phyloP scores from a whole-genome alignment of 2,329 filamentous ascomycete species.

The Lachnum nothofagi region DNA sequence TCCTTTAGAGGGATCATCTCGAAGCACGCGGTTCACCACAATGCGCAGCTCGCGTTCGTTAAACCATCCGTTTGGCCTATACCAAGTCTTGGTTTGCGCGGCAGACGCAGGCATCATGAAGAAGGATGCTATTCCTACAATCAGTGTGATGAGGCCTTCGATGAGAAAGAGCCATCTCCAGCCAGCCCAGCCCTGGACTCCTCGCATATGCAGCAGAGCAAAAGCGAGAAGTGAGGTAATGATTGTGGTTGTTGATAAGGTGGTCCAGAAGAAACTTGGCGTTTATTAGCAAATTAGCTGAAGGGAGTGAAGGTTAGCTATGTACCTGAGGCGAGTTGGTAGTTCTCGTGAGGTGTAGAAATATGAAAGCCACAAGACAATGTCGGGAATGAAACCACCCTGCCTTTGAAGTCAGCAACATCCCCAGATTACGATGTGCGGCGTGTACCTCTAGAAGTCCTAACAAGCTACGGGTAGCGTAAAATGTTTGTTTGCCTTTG shows the following conservation, averaged over 20 bases:
- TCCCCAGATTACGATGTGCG: slow-evolving; percentile 24
- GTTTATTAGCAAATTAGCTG: neutral
- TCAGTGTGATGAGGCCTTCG: slow-evolving; percentile 50
- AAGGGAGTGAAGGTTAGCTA: neutral
- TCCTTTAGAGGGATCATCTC: slow-evolving; percentile 47
- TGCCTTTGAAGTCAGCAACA: slow-evolving; percentile 22
- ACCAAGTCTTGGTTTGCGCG: slow-evolving; percentile 50
- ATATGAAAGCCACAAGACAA: slow-evolving; percentile 65
- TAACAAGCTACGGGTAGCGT: slow-evolving; percentile 37
- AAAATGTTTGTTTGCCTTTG: slow-evolving; percentile 40
- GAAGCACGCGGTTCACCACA: slow-evolving; percentile 56
- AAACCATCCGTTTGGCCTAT: slow-evolving; percentile 59
- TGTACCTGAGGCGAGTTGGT: slow-evolving; percentile 54
- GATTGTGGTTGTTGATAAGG: slow-evolving; percentile 41
- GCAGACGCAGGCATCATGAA: slow-evolving; percentile 57
- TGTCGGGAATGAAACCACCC: slow-evolving; percentile 60
- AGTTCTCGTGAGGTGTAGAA: slow-evolving; percentile 71
- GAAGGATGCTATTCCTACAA: slow-evolving; percentile 48
- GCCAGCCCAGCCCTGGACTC: slow-evolving; percentile 45
- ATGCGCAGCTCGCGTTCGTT: slow-evolving; percentile 60
- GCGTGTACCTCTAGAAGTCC: slow-evolving; percentile 30
- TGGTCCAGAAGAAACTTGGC: slow-evolving; percentile 62
- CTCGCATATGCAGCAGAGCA: slow-evolving; percentile 48
- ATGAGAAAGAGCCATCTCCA: slow-evolving; percentile 54
- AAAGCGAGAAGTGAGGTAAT: slow-evolving; percentile 51